Evolutionary conservation across 2,329 filamentous ascomycete genomes (phyloP), one percentile per base, ranked within the genome.

Genomic region (Claviceps citrina): DNA sequence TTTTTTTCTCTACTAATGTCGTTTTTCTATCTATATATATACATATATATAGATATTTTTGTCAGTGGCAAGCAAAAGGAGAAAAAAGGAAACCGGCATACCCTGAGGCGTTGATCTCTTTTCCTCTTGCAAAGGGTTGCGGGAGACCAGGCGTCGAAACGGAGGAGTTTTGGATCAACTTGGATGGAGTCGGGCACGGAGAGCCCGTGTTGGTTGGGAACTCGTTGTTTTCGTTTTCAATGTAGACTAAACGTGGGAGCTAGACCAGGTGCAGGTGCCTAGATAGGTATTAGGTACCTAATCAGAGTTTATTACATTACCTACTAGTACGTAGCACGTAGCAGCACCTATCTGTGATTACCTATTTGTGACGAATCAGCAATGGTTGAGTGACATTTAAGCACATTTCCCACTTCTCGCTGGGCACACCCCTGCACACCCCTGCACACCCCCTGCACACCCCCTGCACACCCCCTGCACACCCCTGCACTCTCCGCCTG

Each of bases 141-240:
- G 22, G 22, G 5, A 24, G 31, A 15, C 9, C 33, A 37, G 39
- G 37, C 25, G 41, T 39, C 10, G 19, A 12, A n/a, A 18, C 13
- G 27, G 31, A 22, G 27, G 27, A 15, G 13, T 43, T 42, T 43
- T 43, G 41, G 41, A 43, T 39, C 22, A 27, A 36, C 18, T 36
- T 36, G 41, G 40, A 39, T 39, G 27, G 15, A 16, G 7, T 32
- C n/a, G 31, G 36, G 13, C 18, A 7, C 7, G 15, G 31, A 24
- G 27, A 36, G 19, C 8, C 25, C 8, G 4, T 35, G 31, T 19
- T 19, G 26, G 22, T 5, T 5, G 8, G 16, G 16, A 31, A 24
- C 26, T 27, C 10, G 6, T 10, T 10, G 6, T 12, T 27, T 27
- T 27, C 10, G 4, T 27, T 27, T 7, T 12, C 26, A 16, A 37